Evolutionary conservation across 176 grass and related monocot genomes (phyloP).

Genomic region (Triticum monococcum): DNA sequence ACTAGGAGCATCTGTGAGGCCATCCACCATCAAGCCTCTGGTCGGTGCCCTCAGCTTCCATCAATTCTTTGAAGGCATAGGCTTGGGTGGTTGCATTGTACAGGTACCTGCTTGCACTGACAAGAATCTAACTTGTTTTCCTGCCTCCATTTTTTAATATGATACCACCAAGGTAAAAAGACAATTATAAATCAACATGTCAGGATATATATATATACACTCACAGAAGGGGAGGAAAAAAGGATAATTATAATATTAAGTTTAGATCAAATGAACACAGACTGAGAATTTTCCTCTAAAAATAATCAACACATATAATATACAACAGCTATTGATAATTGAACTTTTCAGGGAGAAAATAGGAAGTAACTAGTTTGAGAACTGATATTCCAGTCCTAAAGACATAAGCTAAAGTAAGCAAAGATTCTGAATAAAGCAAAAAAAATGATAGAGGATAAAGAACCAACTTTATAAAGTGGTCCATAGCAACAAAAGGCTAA

Average conservation of each 20-base stretch:
- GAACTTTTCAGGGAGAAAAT: neutral
- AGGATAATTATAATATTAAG: neutral
- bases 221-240: neutral
- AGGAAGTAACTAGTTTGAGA: neutral
- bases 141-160: neutral
- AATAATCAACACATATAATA: neutral
- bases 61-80: slow-evolving; percentile 98
- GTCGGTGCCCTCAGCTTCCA: slow-evolving; percentile 96
- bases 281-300: neutral
- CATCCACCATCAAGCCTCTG: slow-evolving; percentile 80
- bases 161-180: slow-evolving; percentile 4
- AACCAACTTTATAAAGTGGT: slow-evolving; percentile 2
- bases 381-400: neutral
- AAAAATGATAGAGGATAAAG: slow-evolving; percentile 25
- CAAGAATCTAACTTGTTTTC: slow-evolving; percentile 8
- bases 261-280: slow-evolving; percentile 3
- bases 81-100: slow-evolving; percentile 89
- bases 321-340: neutral
- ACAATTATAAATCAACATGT: neutral
- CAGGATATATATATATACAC: neutral
- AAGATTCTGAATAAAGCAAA: slow-evolving; percentile 11
- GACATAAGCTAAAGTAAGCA: neutral
- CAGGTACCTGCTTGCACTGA: slow-evolving; percentile 49
- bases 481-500: slow-evolving; percentile 26
- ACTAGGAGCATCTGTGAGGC: slow-evolving; percentile 69